Percentiles rank a stretch among this genome's conserved stretches.
Conservation (phyloP, 352 stramenopile genomes). For the Globisporangium paroecandrum region DNA sequence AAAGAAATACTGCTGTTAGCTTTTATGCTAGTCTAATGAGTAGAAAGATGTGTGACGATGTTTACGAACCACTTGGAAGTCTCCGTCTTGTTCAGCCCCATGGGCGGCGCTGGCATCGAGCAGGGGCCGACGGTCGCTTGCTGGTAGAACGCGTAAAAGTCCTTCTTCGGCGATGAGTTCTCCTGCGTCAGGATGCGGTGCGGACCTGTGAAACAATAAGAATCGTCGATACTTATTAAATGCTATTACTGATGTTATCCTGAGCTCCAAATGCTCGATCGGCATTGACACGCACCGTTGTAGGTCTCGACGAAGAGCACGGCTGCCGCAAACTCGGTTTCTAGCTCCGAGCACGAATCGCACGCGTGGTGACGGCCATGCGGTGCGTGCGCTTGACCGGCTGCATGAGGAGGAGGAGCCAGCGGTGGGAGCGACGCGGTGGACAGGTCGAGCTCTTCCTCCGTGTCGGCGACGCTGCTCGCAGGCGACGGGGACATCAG, state of each 20-base stretch:
- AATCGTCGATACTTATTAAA: not conserved
- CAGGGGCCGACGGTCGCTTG: slow-evolving; percentile 68
- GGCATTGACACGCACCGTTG: slow-evolving; percentile 28
- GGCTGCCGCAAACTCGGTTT: slow-evolving; percentile 68
- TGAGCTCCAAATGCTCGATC: not conserved
- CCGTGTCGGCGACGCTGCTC: slow-evolving; percentile 27
- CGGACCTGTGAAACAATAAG: slow-evolving; percentile 24
- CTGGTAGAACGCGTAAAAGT: slow-evolving; percentile 80
- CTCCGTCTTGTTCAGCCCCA: slow-evolving; percentile 49
- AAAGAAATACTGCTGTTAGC: not conserved
- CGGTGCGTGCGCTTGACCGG: slow-evolving; percentile 13
- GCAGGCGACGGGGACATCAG: slow-evolving; percentile 33
- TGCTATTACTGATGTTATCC: not conserved
- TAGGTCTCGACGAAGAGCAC: slow-evolving; percentile 83
- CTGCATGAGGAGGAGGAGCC: slow-evolving; percentile 13
- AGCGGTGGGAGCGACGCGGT: slow-evolving; percentile 33
- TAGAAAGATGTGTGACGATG: not conserved
- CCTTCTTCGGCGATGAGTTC: slow-evolving; percentile 68
- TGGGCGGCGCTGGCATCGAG: slow-evolving; percentile 27
- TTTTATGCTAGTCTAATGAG: not conserved
- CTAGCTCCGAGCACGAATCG: slow-evolving; percentile 51
- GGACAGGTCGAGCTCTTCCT: slow-evolving; percentile 37
- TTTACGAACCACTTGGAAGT: slow-evolving; percentile 41
- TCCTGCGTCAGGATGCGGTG: slow-evolving; percentile 76
- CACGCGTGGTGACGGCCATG: slow-evolving; percentile 29